These are phyloP conservation scores for Phymatotrichopsis omnivora DNA, from an alignment of 2,329 filamentous ascomycete species.

Conservation along the genomic window DNA sequence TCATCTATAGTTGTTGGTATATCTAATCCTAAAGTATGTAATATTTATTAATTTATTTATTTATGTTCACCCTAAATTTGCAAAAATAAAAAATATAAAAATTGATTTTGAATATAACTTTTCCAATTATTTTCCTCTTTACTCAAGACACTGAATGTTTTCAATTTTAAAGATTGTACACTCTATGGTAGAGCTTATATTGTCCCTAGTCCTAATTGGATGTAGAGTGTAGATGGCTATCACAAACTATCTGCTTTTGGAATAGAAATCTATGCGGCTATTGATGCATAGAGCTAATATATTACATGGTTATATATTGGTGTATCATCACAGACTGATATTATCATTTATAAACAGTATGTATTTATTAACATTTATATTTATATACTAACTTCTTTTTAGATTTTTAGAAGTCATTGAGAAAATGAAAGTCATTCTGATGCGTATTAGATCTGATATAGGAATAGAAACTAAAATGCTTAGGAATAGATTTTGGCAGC, in stretches of 20 bases:
- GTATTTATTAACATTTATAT: too few relatives aligned
- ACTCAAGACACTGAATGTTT: too few relatives aligned
- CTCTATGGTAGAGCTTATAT: too few relatives aligned
- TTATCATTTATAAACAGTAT: conserved; percentile 28
- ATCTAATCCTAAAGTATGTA: too few relatives aligned
- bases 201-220: conserved; percentile 26
- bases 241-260: conserved; percentile 26
- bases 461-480: conserved; percentile 10
- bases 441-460: conserved; percentile 1
- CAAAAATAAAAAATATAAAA: too few relatives aligned
- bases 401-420: conserved; percentile 17
- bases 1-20: too few relatives aligned
- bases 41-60: too few relatives aligned
- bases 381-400: too few relatives aligned
- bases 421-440: neutral
- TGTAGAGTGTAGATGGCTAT: conserved; percentile 29
- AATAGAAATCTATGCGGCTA: conserved; percentile 29
- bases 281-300: conserved; percentile 28
- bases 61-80: too few relatives aligned
- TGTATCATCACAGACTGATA: conserved; percentile 15
- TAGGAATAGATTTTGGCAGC: neutral
- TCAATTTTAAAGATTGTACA: too few relatives aligned
- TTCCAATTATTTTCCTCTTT: too few relatives aligned
- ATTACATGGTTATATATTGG: conserved; percentile 28
- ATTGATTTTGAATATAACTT: too few relatives aligned